These are phyloP conservation scores for Candida anutae DNA, from an alignment of 1,139 yeast genomes.

Conservation along the genomic window DNA sequence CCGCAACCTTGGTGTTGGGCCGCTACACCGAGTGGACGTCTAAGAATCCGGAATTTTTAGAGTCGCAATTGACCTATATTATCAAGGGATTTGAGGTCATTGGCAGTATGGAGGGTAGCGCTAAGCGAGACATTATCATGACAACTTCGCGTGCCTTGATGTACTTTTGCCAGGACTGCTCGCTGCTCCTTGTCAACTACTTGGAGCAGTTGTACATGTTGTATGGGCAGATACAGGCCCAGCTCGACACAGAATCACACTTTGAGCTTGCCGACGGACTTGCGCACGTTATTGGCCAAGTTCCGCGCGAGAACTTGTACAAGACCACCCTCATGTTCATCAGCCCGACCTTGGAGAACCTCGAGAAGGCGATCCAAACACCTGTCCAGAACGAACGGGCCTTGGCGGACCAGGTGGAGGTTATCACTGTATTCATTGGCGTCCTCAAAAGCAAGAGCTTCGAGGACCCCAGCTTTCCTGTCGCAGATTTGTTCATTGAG, in stretches of 20 bases:
- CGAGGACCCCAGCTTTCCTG: constrained; percentile 38
- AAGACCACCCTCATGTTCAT: constrained; percentile 48
- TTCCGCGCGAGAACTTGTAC: constrained; percentile 26
- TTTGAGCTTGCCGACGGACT: constrained; percentile 86
- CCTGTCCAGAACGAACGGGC: constrained; percentile 8
- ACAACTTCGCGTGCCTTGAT: constrained; percentile 93
- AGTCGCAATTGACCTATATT: constrained; percentile 78
- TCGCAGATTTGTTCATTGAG: constrained; percentile 49
- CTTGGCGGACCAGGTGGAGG: constrained; percentile 66
- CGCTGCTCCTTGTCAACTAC: constrained; percentile 55
- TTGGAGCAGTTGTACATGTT: constrained; percentile 72
- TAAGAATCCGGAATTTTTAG: constrained; percentile 72
- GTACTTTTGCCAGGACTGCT: constrained; percentile 92
- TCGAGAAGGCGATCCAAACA: constrained; percentile 20
- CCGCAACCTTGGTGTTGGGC: constrained; percentile 88
- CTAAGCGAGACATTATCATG: constrained; percentile 49
- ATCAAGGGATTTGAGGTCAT: constrained; percentile 61
- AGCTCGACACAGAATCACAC: constrained; percentile 60
- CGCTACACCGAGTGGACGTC: constrained; percentile 95
- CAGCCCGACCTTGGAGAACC: constrained; percentile 52
- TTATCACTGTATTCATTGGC: constrained; percentile 62
- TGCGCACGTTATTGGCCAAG: constrained; percentile 70
- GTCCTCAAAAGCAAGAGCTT: constrained; percentile 41
- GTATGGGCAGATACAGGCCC: constrained; percentile 53
- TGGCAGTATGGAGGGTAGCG: constrained; percentile 9